Conservation (phyloP, 176 grass and related monocot genomes). For the Elaeis guineensis region DNA sequence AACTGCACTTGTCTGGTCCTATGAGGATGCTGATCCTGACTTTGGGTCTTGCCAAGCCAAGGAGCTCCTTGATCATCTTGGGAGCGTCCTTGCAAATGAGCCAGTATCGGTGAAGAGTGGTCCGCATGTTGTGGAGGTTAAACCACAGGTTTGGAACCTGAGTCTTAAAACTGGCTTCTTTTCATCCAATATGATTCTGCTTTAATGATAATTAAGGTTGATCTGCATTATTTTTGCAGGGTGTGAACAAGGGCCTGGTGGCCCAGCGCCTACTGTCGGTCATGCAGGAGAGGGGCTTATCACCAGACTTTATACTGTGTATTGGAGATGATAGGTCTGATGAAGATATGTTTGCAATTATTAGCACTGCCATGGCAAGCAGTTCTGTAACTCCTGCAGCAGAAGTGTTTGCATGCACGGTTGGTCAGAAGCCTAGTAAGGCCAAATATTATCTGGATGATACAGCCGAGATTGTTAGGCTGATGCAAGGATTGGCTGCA, state of each 20-base stretch:
- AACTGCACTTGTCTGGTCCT: slow-evolving; percentile 75
- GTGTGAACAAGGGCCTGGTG: slow-evolving; percentile 77
- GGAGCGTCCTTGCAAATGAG: slow-evolving; percentile 68
- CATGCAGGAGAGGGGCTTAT: slow-evolving; percentile 39
- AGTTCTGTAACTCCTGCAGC: slow-evolving; percentile 33
- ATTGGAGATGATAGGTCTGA: slow-evolving; percentile 87
- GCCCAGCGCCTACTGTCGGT: slow-evolving; percentile 45
- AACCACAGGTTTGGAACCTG: slow-evolving; percentile 53
- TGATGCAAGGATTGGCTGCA: slow-evolving; percentile 71
- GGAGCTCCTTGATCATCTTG: slow-evolving; percentile 82
- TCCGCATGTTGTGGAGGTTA: slow-evolving; percentile 55
- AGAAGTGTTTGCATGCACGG: slow-evolving; percentile 87
- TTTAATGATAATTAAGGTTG: too few relatives aligned
- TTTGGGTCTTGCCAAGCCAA: slow-evolving; percentile 96
- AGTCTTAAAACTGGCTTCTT: background rate
- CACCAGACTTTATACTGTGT: slow-evolving; percentile 70
- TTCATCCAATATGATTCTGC: too few relatives aligned
- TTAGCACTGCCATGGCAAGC: slow-evolving; percentile 26
- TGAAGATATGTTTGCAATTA: slow-evolving; percentile 94
- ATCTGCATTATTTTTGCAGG: slow-evolving; percentile 27
- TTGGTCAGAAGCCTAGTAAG: slow-evolving; percentile 82
- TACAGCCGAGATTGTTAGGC: slow-evolving; percentile 65
- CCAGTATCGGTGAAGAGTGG: slow-evolving; percentile 83
- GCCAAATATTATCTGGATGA: slow-evolving; percentile 91
- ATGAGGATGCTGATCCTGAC: slow-evolving; percentile 83